phyloP scores from a whole-genome alignment of 2,329 filamentous ascomycete species.

The Tolypocladium pustulatum region DNA sequence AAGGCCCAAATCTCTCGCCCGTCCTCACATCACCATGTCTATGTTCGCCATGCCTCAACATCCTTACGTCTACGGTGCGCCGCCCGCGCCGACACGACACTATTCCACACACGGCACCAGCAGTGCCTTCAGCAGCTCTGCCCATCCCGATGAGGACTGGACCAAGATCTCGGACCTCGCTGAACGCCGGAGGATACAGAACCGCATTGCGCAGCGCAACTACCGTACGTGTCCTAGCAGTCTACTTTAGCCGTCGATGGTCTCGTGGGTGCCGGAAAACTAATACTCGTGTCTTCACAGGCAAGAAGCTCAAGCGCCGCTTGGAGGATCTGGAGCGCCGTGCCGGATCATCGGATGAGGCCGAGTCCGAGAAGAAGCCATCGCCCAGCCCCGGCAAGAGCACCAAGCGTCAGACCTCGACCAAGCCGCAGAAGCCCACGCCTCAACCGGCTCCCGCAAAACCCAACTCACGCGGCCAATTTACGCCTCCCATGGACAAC shows the following conservation, averaged over 20 bases:
- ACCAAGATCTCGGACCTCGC: conserved; percentile 97
- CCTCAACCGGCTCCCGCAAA: conserved; percentile 19
- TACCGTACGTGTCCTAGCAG: conserved; percentile 57
- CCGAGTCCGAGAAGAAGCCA: conserved; percentile 28
- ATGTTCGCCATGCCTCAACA: conserved; percentile 25
- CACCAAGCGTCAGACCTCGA: conserved; percentile 31
- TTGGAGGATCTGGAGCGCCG: conserved; percentile 76
- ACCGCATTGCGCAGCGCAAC: conserved; percentile 94
- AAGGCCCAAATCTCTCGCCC: not conserved
- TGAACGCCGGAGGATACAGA: conserved; percentile 88
- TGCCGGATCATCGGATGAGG: conserved; percentile 48
- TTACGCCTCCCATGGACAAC: conserved; percentile 48
- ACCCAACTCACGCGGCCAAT: conserved; percentile 41
- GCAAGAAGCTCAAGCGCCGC: conserved; percentile 88
- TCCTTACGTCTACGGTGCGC: conserved; percentile 19
- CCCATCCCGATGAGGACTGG: conserved; percentile 96
- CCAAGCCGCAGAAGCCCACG: conserved; percentile 15
- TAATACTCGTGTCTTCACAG: conserved; percentile 28
- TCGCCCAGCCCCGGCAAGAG: conserved; percentile 20
- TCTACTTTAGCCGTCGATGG: too few relatives aligned
- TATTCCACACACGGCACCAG: conserved; percentile 68
- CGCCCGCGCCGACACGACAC: conserved; percentile 44
- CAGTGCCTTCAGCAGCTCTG: conserved; percentile 89
- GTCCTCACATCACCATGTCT: conserved; percentile 17
- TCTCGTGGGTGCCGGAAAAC: not conserved